phyloP scores from a whole-genome alignment of 2,329 filamentous ascomycete species.

The Paecilomyces variotii region DNA sequence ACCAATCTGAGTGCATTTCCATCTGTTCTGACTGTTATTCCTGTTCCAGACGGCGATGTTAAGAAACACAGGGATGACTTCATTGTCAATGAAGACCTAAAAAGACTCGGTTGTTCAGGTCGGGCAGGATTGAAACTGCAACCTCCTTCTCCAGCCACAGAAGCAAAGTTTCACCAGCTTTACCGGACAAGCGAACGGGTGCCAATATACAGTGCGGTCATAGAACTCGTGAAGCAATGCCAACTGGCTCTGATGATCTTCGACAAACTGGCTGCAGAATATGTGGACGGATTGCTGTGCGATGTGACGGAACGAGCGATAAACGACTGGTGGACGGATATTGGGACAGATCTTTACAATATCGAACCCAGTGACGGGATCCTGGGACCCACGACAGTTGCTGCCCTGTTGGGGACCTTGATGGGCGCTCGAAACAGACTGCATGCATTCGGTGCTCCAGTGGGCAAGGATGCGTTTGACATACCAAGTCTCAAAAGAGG shows the following conservation, averaged over 20 bases:
- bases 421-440: slow-evolving; percentile 86
- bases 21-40: slow-evolving; percentile 83
- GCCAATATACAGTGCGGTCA: slow-evolving; percentile 66
- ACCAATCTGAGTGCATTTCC: slow-evolving; percentile 91
- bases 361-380: slow-evolving; percentile 89
- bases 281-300: slow-evolving; percentile 85
- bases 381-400: slow-evolving; percentile 82
- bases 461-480: slow-evolving; percentile 88
- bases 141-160: slow-evolving; percentile 68
- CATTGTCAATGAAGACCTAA: slow-evolving; percentile 89
- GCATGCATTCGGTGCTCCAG: slow-evolving; percentile 73
- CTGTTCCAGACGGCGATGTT: slow-evolving; percentile 79
- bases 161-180: slow-evolving; percentile 84
- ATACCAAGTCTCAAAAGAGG: slow-evolving; percentile 72
- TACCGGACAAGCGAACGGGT: slow-evolving; percentile 83
- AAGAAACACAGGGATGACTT: slow-evolving; percentile 73
- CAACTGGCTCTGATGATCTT: slow-evolving; percentile 85
- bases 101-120: slow-evolving; percentile 84
- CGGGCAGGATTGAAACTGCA: slow-evolving; percentile 76
- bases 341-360: slow-evolving; percentile 86
- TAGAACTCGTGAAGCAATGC: slow-evolving; percentile 84
- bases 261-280: slow-evolving; percentile 76
- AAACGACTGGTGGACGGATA: slow-evolving; percentile 92
- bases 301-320: slow-evolving; percentile 87
- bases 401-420: slow-evolving; percentile 76